Evolutionary conservation across 2,329 filamentous ascomycete genomes (phyloP).

Genomic region (Botrytis porri): DNA sequence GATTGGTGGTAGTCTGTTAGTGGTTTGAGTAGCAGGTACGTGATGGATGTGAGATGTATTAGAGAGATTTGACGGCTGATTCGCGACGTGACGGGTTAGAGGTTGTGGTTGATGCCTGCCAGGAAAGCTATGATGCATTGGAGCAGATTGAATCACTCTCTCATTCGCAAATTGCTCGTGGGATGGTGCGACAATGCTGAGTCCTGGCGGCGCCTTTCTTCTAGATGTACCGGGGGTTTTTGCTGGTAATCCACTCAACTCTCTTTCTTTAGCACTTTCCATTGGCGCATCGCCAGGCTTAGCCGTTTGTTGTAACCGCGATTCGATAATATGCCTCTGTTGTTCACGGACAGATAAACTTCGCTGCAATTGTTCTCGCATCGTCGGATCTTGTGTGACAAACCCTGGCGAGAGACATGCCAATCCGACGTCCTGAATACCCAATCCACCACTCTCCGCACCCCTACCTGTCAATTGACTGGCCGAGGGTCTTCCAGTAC

Average conservation of each 20-base stretch:
- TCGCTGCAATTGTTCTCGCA: slow-evolving; percentile 92
- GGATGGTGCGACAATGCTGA: slow-evolving; percentile 93
- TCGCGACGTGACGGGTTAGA: slow-evolving; percentile 71
- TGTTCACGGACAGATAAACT: slow-evolving; percentile 92
- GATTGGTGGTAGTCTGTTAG: slow-evolving; percentile 89
- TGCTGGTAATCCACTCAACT: slow-evolving; percentile 44
- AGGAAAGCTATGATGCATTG: slow-evolving; percentile 91
- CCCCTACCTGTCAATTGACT: slow-evolving; percentile 66
- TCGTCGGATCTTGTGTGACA: slow-evolving; percentile 90
- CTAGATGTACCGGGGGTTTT: slow-evolving; percentile 73
- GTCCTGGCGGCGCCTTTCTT: slow-evolving; percentile 79
- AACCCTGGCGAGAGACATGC: slow-evolving; percentile 95
- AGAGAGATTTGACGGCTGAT: slow-evolving; percentile 77
- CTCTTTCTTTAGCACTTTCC: slow-evolving; percentile 54
- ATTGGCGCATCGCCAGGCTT: slow-evolving; percentile 69
- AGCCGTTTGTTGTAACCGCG: slow-evolving; percentile 80
- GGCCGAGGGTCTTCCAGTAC: slow-evolving; percentile 65
- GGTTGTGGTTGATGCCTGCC: slow-evolving; percentile 78
- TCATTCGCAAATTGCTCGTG: slow-evolving; percentile 91
- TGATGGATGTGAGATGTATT: slow-evolving; percentile 90
- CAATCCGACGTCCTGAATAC: slow-evolving; percentile 87
- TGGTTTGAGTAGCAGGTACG: slow-evolving; percentile 80
- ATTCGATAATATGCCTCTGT: slow-evolving; percentile 92
- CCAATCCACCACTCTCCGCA: slow-evolving; percentile 62
- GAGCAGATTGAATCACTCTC: slow-evolving; percentile 93